Percentiles rank a stretch among this genome's conserved stretches.
Conservation (phyloP, 192 early-diverging fungal genomes). For the Coemansia sp. region DNA sequence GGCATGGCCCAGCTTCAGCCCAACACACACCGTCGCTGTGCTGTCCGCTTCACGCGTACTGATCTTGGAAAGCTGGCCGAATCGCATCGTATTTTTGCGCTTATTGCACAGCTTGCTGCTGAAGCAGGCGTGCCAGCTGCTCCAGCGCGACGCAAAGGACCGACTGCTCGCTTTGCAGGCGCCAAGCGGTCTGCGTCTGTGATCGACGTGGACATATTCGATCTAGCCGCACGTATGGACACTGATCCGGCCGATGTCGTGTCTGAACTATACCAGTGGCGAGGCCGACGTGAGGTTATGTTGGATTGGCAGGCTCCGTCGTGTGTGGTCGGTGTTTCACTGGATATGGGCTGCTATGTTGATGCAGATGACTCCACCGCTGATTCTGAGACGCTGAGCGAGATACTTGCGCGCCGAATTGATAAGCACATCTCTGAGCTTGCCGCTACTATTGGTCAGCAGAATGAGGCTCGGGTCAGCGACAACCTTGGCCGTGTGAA, state of each 20-base stretch:
- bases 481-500: conserved; percentile 26
- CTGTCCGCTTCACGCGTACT: conserved; percentile 32
- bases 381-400: conserved; percentile 17
- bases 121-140: neutral
- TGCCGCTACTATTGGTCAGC: conserved; percentile 14
- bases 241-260: conserved; percentile 17
- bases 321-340: conserved; percentile 27
- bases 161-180: conserved; percentile 5
- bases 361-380: neutral
- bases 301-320: conserved; percentile 49
- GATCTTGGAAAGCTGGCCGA: conserved; percentile 35
- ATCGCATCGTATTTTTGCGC: conserved; percentile 25
- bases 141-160: neutral
- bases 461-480: conserved; percentile 30
- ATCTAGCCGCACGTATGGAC: conserved; percentile 17
- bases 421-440: conserved; percentile 32
- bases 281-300: conserved; percentile 38
- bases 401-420: conserved; percentile 23
- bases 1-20: conserved; percentile 25
- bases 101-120: conserved; percentile 14
- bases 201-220: conserved; percentile 32
- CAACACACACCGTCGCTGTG: conserved; percentile 39
- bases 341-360: conserved; percentile 30
- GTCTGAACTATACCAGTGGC: conserved; percentile 46
- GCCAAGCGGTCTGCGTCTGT: conserved; percentile 6